Conservation (phyloP, 805 yeast genomes). For the Lachancea fermentati region DNA sequence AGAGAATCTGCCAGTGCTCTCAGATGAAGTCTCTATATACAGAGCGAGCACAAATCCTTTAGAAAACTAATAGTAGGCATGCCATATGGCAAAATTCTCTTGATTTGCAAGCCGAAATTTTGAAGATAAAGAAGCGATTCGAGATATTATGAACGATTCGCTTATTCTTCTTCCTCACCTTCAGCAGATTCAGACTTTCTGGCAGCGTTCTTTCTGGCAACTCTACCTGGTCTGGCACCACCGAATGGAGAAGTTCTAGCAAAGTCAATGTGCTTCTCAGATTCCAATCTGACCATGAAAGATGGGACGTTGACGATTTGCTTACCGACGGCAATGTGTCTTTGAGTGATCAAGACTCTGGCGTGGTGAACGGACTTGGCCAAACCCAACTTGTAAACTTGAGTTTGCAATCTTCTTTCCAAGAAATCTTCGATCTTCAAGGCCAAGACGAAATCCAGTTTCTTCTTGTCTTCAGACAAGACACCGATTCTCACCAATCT, state of each 20-base stretch:
- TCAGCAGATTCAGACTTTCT: constrained; percentile 61
- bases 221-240: constrained; percentile 99
- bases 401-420: constrained; percentile 99
- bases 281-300: constrained; percentile 99
- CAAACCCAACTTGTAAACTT: constrained; percentile 98
- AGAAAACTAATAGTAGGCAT: neutral
- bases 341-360: constrained; percentile 95
- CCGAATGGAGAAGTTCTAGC: constrained; percentile 99
- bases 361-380: constrained; percentile 99
- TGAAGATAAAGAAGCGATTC: neutral
- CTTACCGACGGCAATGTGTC: constrained; percentile 99
- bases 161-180: constrained; percentile 74
- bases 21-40: neutral
- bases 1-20: neutral
- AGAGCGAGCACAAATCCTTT: neutral
- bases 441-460: constrained; percentile 99
- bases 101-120: neutral
- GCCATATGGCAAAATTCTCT: neutral
- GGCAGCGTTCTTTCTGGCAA: constrained; percentile 85
- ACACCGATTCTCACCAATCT: constrained; percentile 99
- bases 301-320: constrained; percentile 98
- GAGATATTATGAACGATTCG: constrained; percentile 18
- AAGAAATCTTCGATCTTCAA: constrained; percentile 97
- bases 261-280: constrained; percentile 99
- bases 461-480: constrained; percentile 98